phyloP scores from a whole-genome alignment of 257 asterid genomes.

The Solanum okadae region DNA sequence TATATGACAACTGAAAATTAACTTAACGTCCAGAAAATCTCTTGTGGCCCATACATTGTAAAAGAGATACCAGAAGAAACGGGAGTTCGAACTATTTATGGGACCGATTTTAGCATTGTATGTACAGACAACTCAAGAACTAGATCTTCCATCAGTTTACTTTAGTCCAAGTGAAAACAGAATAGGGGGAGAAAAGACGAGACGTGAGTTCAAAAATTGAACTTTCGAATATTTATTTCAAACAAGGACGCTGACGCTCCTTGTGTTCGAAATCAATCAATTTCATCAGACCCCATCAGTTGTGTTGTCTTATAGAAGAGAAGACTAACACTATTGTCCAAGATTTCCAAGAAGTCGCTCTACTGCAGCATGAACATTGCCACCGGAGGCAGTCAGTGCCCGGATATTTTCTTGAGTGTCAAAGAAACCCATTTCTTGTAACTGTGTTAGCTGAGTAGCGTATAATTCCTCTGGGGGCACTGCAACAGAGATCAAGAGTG shows the following conservation, averaged over 20 bases:
- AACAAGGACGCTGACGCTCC: background rate
- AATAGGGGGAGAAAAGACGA: background rate
- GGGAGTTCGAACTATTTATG: background rate
- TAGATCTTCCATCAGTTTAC: background rate
- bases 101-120: background rate
- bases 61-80: background rate
- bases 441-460: slow-evolving; percentile 35
- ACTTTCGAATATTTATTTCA: slow-evolving; percentile 2
- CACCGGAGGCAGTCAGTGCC: slow-evolving; percentile 36
- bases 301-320: slow-evolving; percentile 2
- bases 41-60: background rate
- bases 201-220: background rate
- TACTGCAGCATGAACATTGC: slow-evolving; percentile 49
- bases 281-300: background rate
- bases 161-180: slow-evolving; percentile 6
- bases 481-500: slow-evolving; percentile 1
- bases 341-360: slow-evolving; percentile 36
- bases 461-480: slow-evolving; percentile 40
- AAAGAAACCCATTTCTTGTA: slow-evolving; percentile 50
- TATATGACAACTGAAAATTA: background rate
- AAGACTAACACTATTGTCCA: slow-evolving; percentile 12
- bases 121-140: slow-evolving; percentile 15
- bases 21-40: background rate
- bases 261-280: background rate
- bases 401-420: slow-evolving; percentile 41